These are phyloP conservation scores for Rhodofomes roseus DNA, from an alignment of 1,284 basidiomycete species.

Conservation along the genomic window DNA sequence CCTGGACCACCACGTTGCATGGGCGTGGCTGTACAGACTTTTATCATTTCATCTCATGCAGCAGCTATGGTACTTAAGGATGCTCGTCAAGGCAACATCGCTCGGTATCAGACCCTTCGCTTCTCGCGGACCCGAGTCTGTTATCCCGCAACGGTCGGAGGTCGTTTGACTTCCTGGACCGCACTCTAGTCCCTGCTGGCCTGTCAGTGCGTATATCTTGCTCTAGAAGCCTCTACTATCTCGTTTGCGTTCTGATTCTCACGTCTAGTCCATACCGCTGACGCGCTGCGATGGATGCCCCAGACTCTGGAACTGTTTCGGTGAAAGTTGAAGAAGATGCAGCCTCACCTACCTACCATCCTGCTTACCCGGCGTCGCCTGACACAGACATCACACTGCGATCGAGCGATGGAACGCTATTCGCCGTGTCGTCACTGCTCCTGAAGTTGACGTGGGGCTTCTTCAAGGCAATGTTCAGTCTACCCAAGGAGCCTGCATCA, in stretches of 20 bases:
- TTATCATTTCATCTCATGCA: background rate
- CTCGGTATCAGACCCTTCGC: background rate
- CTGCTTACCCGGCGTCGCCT: background rate
- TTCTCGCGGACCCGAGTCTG: background rate
- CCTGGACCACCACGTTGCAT: background rate
- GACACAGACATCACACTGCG: slow-evolving; percentile 44
- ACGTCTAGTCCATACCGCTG: too few relatives aligned
- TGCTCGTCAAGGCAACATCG: background rate
- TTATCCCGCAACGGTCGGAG: background rate
- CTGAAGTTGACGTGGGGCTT: slow-evolving; percentile 56
- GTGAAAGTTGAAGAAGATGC: background rate
- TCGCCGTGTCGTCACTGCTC: slow-evolving; percentile 49
- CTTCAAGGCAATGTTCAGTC: slow-evolving; percentile 49
- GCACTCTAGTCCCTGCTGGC: background rate
- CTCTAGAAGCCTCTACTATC: background rate
- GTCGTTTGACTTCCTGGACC: background rate
- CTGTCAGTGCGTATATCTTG: background rate
- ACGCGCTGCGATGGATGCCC: background rate
- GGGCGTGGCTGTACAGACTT: background rate
- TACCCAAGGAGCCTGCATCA: slow-evolving; percentile 38
- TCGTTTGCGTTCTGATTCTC: background rate
- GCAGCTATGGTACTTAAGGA: background rate
- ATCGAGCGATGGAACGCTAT: slow-evolving; percentile 39
- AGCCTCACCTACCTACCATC: background rate
- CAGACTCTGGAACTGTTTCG: background rate